A percentile compares a stretch with the other conserved stretches of the same genome.
Conservation (phyloP, 345 rosid species). For the Sonneratia caseolaris region DNA sequence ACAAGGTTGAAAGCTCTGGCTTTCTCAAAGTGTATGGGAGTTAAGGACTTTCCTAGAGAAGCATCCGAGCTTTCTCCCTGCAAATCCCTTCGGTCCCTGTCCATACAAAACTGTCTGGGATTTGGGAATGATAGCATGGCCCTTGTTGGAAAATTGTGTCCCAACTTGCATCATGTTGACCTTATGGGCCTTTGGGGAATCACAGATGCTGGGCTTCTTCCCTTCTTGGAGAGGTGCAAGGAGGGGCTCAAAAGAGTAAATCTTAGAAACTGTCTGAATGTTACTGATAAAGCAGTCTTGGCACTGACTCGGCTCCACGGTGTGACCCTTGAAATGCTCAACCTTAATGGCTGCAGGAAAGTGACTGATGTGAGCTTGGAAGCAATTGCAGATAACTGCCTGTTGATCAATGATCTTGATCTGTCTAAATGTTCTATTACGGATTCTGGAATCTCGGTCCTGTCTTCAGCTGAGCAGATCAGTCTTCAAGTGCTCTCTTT, state of each 20-base stretch:
- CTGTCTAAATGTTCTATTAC: conserved; percentile 43
- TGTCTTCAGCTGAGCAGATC: conserved; percentile 38
- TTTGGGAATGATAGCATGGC: conserved; percentile 50
- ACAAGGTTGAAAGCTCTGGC: conserved; percentile 43
- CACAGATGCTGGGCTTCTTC: conserved; percentile 53
- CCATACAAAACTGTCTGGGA: conserved; percentile 60
- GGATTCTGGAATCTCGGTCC: conserved; percentile 40
- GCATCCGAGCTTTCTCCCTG: conserved; percentile 23
- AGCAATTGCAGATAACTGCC: conserved; percentile 43
- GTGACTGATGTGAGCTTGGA: conserved; percentile 56
- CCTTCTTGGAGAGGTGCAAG: conserved; percentile 34
- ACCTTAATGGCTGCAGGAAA: conserved; percentile 59
- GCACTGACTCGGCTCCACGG: conserved; percentile 42
- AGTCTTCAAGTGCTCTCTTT: conserved; percentile 48
- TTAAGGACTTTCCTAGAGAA: conserved; percentile 33
- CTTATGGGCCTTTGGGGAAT: conserved; percentile 46
- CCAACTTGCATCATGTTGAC: conserved; percentile 54
- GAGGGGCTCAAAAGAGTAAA: conserved; percentile 56
- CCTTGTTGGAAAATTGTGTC: conserved; percentile 47
- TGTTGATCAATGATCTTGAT: conserved; percentile 50
- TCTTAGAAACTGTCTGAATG: conserved; percentile 48
- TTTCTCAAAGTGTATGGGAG: conserved; percentile 53
- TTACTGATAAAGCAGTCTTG: conserved; percentile 41
- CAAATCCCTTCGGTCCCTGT: conserved; percentile 39
- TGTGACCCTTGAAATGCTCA: conserved; percentile 48